phyloP scores from a whole-genome alignment of 768 basidiomycete genomes.

The Calvatia gigantea region DNA sequence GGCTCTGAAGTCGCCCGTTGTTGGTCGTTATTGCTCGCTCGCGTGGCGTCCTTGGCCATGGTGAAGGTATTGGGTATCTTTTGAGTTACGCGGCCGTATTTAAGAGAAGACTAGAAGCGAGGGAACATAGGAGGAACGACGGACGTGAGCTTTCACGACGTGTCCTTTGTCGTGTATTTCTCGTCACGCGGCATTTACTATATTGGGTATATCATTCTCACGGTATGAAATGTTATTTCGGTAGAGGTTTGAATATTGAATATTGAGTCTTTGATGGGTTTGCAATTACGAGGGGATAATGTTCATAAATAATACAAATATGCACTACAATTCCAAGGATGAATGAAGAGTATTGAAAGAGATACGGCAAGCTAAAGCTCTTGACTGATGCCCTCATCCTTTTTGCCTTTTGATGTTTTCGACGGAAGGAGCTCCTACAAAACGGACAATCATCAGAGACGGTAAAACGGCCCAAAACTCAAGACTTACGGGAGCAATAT shows the following conservation, averaged over 20 bases:
- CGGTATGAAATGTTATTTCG: neutral
- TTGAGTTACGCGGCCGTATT: neutral
- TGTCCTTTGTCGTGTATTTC: neutral
- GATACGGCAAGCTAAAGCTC: conserved; percentile 8
- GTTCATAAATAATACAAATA: conserved; percentile 14
- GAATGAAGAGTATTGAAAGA: conserved; percentile 9
- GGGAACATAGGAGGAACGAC: neutral
- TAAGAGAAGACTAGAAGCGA: neutral
- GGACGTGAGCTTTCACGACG: conserved; percentile 4
- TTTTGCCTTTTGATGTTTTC: conserved; percentile 32
- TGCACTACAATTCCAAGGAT: conserved; percentile 8
- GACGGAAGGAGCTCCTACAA: conserved; percentile 38
- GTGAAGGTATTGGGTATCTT: neutral
- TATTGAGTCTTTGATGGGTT: neutral
- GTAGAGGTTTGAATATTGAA: neutral
- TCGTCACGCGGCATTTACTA: neutral
- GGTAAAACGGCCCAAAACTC: neutral
- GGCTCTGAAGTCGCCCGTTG: conserved; percentile 14
- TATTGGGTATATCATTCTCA: neutral
- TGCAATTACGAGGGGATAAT: conserved; percentile 3
- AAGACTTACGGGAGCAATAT: conserved; percentile 23
- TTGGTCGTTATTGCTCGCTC: neutral
- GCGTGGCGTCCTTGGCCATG: conserved; percentile 10
- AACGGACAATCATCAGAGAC: conserved; percentile 26
- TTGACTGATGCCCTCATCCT: conserved; percentile 18